Base-by-base conservation (phyloP, 768 basidiomycete genomes). In the Symmetrospora coprosmae region DNA sequence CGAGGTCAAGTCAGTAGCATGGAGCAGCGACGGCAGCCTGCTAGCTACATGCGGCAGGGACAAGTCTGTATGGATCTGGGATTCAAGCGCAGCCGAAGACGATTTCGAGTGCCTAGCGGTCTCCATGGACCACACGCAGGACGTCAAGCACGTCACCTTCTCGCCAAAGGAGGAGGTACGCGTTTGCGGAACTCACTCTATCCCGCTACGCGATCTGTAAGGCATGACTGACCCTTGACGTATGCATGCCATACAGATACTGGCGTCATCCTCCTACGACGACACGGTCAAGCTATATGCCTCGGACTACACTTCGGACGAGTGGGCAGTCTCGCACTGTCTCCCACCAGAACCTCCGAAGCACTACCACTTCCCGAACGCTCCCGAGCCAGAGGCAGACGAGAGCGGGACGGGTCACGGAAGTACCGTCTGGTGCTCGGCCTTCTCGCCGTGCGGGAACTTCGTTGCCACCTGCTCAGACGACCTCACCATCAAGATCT, bases 21-120 rank as follows among this genome's bases (percentile, higher is more conserved):
- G 84, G 73, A 87, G 85, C 11, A 75, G 75, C 34, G 80, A 82
- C n/a, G 83, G 80, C 0, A 82, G 78, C 2, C 73, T 94, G 25
- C 76, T 99, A n/a, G 94, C 92, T 8, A 90, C 85, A 63, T 96
- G 91, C 70, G 86, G 86, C 66, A 77, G 94, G 61, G 94, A 97
- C 74, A 99, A 97, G 75, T 87, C 88, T 4, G 90, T 97, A 0
- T 97, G 94, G 94, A 80, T 99, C 34, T 99, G 94, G 92, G 92
- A 96, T 78, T 88, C 91, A 85, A 69, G 68, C 23, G n/a, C 35
- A 2, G 88, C 89, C 9, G 89, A 96, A 69, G 76, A 82, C 14
- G 91, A 97, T 66, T 94, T 92, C 63, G 91, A 96, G 67, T 94
- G 90, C 69, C 79, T 96, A 74, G 82, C 82, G 21, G 94, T 99